Evolutionary conservation across 2,329 filamentous ascomycete genomes (phyloP), one percentile per base, ranked within the genome.

Genomic region (Fulvia fulva): DNA sequence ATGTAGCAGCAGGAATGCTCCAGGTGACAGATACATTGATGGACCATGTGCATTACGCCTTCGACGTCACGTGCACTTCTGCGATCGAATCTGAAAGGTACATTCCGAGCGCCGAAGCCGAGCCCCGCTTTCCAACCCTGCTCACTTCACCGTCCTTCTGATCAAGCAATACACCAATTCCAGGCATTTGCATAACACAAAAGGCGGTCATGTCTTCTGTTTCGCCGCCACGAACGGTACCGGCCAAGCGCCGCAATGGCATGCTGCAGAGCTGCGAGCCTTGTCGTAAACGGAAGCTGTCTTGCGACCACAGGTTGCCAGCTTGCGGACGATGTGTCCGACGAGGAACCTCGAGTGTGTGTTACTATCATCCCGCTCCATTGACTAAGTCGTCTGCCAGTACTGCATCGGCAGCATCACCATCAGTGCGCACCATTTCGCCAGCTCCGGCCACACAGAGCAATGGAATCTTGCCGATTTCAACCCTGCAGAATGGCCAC

Each of bases 361-460:
- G 64, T 55, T 59, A 57, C 37, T 67, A 67, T 52, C 65, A 67
- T 54, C 65, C 65, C 30, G 65, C 65, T 14, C 65, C 65, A 9
- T 51, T 67, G 58, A 67, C 65, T 6, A 63, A 53, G 26, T 19
- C 34, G 37, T 34, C n/a, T 22, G 12, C 30, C 16, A 19, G 22
- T 22, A 19, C 49, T 44, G 12, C 26, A 12, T 45, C 53, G 8
- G 32, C 53, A 4, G 21, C 53, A 12, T 45, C 43, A 4, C 50
- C 28, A 34, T 14, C 56, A 16, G 49, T 28, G 22, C 47, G 51
- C 26, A 44, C 30, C 37, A 52, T 43, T 28, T 28, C 53, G 16
- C 44, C 43, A 32, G 28, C 49, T 41, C 32, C 55, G n/a, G 25
- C 50, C 3, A 16, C 34, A 47, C 37, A 47, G 7, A 34, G 28